phyloP scores from a whole-genome alignment of 768 basidiomycete genomes.

The Tylopilus intermedius region DNA sequence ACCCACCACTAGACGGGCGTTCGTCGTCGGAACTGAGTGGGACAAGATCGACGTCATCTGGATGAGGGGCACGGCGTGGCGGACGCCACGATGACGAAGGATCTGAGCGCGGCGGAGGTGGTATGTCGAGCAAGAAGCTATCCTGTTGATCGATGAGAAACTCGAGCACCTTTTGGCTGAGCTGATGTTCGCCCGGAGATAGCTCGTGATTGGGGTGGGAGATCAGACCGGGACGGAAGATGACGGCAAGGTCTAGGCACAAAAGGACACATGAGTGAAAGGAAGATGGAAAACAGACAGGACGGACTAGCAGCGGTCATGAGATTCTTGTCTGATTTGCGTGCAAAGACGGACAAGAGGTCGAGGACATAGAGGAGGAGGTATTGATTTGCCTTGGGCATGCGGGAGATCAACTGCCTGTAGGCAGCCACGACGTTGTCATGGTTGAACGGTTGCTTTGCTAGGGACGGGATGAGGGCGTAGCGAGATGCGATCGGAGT shows the following conservation, averaged over 20 bases:
- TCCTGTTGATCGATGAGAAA: slow-evolving; percentile 96
- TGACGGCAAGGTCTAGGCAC: slow-evolving; percentile 81
- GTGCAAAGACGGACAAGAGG: slow-evolving; percentile 89
- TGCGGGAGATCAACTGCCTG: slow-evolving; percentile 74
- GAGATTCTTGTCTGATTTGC: slow-evolving; percentile 85
- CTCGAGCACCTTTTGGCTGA: slow-evolving; percentile 87
- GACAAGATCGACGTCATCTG: slow-evolving; percentile 45
- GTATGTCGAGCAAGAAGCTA: slow-evolving; percentile 87
- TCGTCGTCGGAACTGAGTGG: slow-evolving; percentile 48
- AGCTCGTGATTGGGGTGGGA: slow-evolving; percentile 86
- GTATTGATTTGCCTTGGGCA: slow-evolving; percentile 90
- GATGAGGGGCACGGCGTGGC: slow-evolving; percentile 12
- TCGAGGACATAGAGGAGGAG: slow-evolving; percentile 97
- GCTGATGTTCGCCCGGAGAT: slow-evolving; percentile 77
- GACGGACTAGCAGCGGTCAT: slow-evolving; percentile 91
- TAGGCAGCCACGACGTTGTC: slow-evolving; percentile 74
- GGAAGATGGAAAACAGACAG: neutral
- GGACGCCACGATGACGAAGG: slow-evolving; percentile 29
- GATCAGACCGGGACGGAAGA: slow-evolving; percentile 93
- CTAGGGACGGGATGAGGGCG: slow-evolving; percentile 34
- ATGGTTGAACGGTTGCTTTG: slow-evolving; percentile 61
- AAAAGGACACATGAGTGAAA: neutral
- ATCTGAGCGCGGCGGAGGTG: slow-evolving; percentile 52
- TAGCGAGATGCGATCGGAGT: neutral
- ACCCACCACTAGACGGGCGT: slow-evolving; percentile 42